A percentile compares a stretch with the other conserved stretches of the same genome.
Conservation (phyloP, 129 eudicot genomes). For the Pittosporum tobira region DNA sequence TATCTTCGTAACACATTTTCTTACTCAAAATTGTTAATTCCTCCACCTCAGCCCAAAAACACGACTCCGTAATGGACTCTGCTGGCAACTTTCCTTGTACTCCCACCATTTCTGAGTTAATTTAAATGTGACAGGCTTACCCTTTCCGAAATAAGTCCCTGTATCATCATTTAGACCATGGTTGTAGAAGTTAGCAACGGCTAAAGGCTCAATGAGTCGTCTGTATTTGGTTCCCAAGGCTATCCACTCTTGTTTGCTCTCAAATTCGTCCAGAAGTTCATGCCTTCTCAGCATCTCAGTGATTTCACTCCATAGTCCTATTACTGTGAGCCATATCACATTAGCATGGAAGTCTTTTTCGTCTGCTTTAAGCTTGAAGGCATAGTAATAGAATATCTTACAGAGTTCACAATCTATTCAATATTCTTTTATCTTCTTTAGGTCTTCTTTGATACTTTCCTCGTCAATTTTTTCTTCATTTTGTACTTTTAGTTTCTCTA, state of each 20-base stretch:
- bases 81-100: slow-evolving; percentile 17
- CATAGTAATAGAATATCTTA: slow-evolving; percentile 37
- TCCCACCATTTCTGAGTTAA: slow-evolving; percentile 45
- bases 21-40: slow-evolving; percentile 15
- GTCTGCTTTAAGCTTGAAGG: slow-evolving; percentile 37
- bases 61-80: slow-evolving; percentile 29
- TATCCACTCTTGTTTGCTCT: slow-evolving; percentile 45
- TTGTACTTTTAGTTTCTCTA: slow-evolving; percentile 28
- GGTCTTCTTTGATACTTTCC: slow-evolving; percentile 17
- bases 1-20: slow-evolving; percentile 12
- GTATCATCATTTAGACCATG: slow-evolving; percentile 40
- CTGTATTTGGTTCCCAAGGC: slow-evolving; percentile 43
- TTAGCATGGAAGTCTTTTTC: slow-evolving; percentile 32
- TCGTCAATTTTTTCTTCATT: slow-evolving; percentile 30
- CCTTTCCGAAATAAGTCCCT: slow-evolving; percentile 38
- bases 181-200: slow-evolving; percentile 46
- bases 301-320: slow-evolving; percentile 56
- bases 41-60: slow-evolving; percentile 55
- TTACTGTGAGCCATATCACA: slow-evolving; percentile 31
- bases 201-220: slow-evolving; percentile 43
- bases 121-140: slow-evolving; percentile 42
- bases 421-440: slow-evolving; percentile 24
- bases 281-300: slow-evolving; percentile 37
- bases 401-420: slow-evolving; percentile 23
- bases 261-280: slow-evolving; percentile 52